Conservation (phyloP, 257 asterid species). For the Jasminum sambac region DNA sequence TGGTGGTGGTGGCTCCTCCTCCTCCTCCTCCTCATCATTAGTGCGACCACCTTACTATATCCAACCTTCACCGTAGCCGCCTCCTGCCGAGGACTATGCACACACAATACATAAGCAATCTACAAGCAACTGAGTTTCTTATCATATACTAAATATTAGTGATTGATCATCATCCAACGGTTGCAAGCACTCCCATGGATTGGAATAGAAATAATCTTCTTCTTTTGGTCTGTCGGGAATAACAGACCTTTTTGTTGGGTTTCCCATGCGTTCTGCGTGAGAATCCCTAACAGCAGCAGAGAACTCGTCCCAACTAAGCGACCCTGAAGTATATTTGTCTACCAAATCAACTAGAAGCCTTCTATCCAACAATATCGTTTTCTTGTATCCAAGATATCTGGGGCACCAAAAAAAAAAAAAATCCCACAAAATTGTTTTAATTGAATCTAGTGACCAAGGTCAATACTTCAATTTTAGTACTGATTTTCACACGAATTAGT, state of each 20-base stretch:
- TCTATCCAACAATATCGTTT: conserved; percentile 77
- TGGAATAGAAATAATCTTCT: conserved; percentile 94
- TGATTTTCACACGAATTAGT: conserved; percentile 6
- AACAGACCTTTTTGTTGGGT: conserved; percentile 61
- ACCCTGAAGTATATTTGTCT: conserved; percentile 63
- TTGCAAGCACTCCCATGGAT: conserved; percentile 86
- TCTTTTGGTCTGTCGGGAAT: conserved; percentile 94
- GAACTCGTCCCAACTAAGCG: conserved; percentile 83
- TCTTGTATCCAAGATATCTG: conserved; percentile 91
- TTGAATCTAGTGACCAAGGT: not conserved
- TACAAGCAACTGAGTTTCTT: conserved; percentile 31
- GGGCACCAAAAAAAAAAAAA: not conserved
- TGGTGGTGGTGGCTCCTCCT: conserved; percentile 13
- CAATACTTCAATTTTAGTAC: too few species aligned
- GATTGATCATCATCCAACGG: conserved; percentile 51
- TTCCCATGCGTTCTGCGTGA: conserved; percentile 85
- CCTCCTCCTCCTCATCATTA: conserved; percentile 12
- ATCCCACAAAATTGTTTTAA: not conserved
- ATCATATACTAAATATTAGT: conserved; percentile 35
- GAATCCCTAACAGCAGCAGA: conserved; percentile 70
- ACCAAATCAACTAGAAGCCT: conserved; percentile 65
- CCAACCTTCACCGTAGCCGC: conserved; percentile 33
- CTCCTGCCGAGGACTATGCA: not conserved
- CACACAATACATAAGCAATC: conserved; percentile 27
- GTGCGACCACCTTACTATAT: conserved; percentile 20